Conservation (phyloP, 192 early-diverging fungal species). For the Coemansia asiatica region DNA sequence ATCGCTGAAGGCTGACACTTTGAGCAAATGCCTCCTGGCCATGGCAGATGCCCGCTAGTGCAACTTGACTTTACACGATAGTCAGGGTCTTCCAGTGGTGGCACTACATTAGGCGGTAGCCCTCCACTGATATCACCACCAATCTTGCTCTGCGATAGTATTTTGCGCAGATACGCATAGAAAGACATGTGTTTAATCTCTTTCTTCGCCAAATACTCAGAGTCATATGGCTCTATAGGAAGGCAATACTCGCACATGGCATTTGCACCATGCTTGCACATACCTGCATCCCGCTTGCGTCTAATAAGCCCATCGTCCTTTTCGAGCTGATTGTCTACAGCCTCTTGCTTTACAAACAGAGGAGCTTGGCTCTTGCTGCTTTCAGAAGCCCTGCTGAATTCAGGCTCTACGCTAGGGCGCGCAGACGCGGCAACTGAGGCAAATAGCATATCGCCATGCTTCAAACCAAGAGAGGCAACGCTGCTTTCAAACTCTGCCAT, state of each 20-base stretch:
- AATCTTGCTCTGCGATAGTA: slow-evolving; percentile 69
- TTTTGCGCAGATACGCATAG: slow-evolving; percentile 82
- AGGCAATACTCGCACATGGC: slow-evolving; percentile 51
- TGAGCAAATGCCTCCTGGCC: slow-evolving; percentile 94
- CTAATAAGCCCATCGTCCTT: slow-evolving; percentile 82
- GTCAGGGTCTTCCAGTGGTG: slow-evolving; percentile 84
- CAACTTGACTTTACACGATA: slow-evolving; percentile 81
- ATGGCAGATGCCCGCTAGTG: slow-evolving; percentile 77
- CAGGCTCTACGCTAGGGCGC: slow-evolving; percentile 28
- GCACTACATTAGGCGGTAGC: slow-evolving; percentile 58
- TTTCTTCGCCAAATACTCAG: slow-evolving; percentile 81
- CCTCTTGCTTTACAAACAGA: slow-evolving; percentile 57
- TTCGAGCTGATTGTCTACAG: slow-evolving; percentile 79
- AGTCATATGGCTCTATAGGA: slow-evolving; percentile 78
- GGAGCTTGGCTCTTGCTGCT: slow-evolving; percentile 8
- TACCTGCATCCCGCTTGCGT: slow-evolving; percentile 71
- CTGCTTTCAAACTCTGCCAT: slow-evolving; percentile 41
- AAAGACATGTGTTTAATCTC: slow-evolving; percentile 98
- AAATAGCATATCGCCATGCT: slow-evolving; percentile 48
- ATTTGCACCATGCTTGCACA: slow-evolving; percentile 60
- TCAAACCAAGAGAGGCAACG: slow-evolving; percentile 34
- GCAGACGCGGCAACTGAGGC: slow-evolving; percentile 29
- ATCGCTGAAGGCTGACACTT: slow-evolving; percentile 96
- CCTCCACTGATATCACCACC: slow-evolving; percentile 48
- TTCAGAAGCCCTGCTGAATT: neutral